Evolutionary conservation across 2,329 filamentous ascomycete genomes (phyloP), one percentile per base, ranked within the genome.

Genomic region (Colletotrichum euphorbiae): DNA sequence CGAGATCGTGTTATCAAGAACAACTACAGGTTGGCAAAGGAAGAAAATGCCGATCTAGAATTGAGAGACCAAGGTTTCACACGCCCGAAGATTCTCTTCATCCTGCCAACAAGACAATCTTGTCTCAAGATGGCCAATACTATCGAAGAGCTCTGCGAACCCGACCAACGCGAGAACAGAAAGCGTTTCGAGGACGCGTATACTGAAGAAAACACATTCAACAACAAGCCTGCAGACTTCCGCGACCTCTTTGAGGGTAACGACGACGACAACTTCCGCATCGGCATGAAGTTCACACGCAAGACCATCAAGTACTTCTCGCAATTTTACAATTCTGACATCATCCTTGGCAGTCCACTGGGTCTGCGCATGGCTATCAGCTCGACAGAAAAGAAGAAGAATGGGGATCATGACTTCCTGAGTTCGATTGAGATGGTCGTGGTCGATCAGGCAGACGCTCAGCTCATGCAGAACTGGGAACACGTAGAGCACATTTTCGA

Each of bases 391-490:
- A 85, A 83, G 15, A 83, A 85, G 73, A 84, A 84, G 74, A 83
- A 83, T 75, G 85, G 87, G 40, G 95, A 98, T 77, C 90, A 89
- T 73, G 96, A 99, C 79, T 99, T 97, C 77, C 85, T 99, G 13
- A 95, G 92, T 65, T 98, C 95, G 1, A 93, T 99, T 74, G 96
- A 99, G 80, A 80, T 99, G 58, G 90, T 96, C 36, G 85, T 98
- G 52, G 85, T 97, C 69, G 96, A 99, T 77, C 94, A 98, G 79
- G 91, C 93, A 12, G 94, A 98, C 78, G 94, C 94, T 0, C 87
- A 98, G 46, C 87, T 97, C 8, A 98, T 98, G 94, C 96, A 99
- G 78, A 98, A 97, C 78, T 98, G 95, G 94, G 94, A 98, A 75
- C 95, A 99, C 76, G 88, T 98, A 69, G 93, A 97, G 77, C 93